A percentile compares a stretch with the other conserved stretches of the same genome.
These are phyloP conservation scores for Clavariopsis aquatica DNA, from an alignment of 495 filamentous ascomycete genomes.

Conservation along the genomic window DNA sequence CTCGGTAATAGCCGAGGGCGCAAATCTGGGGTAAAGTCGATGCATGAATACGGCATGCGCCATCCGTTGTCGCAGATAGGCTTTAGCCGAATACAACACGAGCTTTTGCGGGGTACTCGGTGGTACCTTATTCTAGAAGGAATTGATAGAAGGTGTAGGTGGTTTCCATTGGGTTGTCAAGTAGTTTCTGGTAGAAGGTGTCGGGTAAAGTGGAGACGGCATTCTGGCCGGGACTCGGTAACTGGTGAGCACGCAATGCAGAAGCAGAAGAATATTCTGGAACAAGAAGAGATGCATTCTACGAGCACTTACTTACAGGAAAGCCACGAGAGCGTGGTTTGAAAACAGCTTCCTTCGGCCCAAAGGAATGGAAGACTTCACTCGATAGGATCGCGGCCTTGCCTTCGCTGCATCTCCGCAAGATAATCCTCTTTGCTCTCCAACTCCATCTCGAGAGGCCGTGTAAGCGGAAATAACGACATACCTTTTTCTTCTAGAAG, in stretches of 20 bases:
- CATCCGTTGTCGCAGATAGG: slow-evolving; percentile 29
- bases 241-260: slow-evolving; percentile 1
- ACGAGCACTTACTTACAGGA: not conserved
- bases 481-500: slow-evolving; percentile 52
- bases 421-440: slow-evolving; percentile 39
- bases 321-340: not conserved
- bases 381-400: slow-evolving; percentile 3
- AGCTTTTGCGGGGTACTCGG: slow-evolving; percentile 15
- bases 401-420: slow-evolving; percentile 28
- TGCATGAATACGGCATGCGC: slow-evolving; percentile 26
- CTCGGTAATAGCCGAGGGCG: slow-evolving; percentile 23
- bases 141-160: not conserved
- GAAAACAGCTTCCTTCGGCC: not conserved
- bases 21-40: slow-evolving; percentile 36
- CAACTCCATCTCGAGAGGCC: slow-evolving; percentile 36
- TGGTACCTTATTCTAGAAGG: slow-evolving; percentile 33
- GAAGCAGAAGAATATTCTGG: slow-evolving; percentile 15
- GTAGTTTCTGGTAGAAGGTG: slow-evolving; percentile 1
- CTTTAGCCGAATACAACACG: slow-evolving; percentile 27
- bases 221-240: not conserved
- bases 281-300: not conserved
- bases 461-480: slow-evolving; percentile 35
- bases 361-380: not conserved
- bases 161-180: not conserved
- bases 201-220: not conserved